phyloP scores from a whole-genome alignment of 2,329 filamentous ascomycete species.

The Diplodia corticola region DNA sequence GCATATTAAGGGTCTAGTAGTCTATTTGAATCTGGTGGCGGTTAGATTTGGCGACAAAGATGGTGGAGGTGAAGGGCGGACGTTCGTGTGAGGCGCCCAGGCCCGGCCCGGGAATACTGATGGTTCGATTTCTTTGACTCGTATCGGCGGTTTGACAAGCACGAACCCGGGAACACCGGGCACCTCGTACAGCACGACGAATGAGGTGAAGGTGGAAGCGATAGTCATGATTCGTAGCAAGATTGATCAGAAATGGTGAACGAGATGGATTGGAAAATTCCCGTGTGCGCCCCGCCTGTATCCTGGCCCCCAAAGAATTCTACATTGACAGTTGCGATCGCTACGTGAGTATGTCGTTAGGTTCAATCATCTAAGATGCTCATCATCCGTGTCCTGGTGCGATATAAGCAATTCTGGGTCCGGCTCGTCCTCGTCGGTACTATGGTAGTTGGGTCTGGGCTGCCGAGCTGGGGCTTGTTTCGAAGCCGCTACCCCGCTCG shows the following conservation, averaged over 20 bases:
- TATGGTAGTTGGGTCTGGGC: conserved; percentile 32
- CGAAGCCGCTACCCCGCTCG: conserved; percentile 1
- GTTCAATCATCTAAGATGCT: conserved; percentile 23
- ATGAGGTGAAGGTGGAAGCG: not conserved
- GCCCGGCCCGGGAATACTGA: not conserved
- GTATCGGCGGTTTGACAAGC: not conserved
- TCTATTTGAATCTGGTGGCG: not conserved
- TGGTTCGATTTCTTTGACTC: not conserved
- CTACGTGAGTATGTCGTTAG: conserved; percentile 23
- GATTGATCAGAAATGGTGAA: not conserved
- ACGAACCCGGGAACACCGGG: not conserved
- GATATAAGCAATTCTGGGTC: conserved; percentile 53
- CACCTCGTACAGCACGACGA: not conserved
- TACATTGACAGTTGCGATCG: not conserved
- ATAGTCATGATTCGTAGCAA: conserved; percentile 2
- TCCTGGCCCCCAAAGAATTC: not conserved
- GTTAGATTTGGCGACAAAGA: not conserved
- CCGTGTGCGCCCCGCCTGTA: not conserved
- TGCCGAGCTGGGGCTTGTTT: conserved; percentile 17
- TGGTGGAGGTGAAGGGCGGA: not conserved
- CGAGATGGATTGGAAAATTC: not conserved
- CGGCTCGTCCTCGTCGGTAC: conserved; percentile 47
- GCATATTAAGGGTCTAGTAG: not conserved
- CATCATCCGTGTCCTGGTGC: conserved; percentile 45
- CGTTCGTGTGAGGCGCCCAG: conserved; percentile 8